Evolutionary conservation across 2,329 filamentous ascomycete species (phyloP).

Genomic region (Dryadomyces sulphureus): DNA sequence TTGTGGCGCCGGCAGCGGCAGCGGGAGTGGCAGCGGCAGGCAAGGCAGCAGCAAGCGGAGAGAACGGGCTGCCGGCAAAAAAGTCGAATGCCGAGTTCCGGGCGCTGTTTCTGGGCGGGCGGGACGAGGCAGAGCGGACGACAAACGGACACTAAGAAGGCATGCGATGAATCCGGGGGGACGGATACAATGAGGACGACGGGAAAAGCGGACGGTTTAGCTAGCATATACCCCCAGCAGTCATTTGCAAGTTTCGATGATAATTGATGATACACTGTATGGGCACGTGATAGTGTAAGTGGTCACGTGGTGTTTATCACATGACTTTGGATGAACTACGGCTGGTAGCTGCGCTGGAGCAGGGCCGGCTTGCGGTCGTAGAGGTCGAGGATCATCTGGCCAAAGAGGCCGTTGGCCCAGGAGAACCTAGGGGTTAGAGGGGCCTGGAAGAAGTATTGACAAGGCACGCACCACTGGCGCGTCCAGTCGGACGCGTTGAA

Average conservation of each 20-base stretch:
- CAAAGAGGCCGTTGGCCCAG: constrained; percentile 81
- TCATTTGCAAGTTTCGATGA: neutral
- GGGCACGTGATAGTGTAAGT: too few species aligned
- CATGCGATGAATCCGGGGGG: neutral
- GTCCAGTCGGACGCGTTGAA: constrained; percentile 33
- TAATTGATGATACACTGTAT: too few species aligned
- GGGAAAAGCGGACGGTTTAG: neutral
- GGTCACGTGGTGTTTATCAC: too few species aligned
- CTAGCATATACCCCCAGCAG: neutral
- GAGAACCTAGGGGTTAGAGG: constrained; percentile 48
- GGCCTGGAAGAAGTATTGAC: neutral
- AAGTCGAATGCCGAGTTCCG: constrained; percentile 20
- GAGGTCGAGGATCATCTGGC: constrained; percentile 67
- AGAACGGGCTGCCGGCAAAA: constrained; percentile 13
- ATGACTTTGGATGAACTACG: too few species aligned
- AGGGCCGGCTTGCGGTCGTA: constrained; percentile 51
- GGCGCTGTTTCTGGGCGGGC: constrained; percentile 14
- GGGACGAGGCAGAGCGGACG: neutral
- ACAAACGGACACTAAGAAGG: neutral
- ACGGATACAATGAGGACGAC: neutral
- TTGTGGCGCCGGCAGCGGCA: constrained; percentile 15
- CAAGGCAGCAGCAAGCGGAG: constrained; percentile 8
- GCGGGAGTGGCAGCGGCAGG: constrained; percentile 5
- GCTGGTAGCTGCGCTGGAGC: constrained; percentile 23
- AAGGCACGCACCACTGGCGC: constrained; percentile 24